Evolutionary conservation across 768 basidiomycete genomes (phyloP), one percentile per base, ranked within the genome.

Genomic region (Grammothele lineata): DNA sequence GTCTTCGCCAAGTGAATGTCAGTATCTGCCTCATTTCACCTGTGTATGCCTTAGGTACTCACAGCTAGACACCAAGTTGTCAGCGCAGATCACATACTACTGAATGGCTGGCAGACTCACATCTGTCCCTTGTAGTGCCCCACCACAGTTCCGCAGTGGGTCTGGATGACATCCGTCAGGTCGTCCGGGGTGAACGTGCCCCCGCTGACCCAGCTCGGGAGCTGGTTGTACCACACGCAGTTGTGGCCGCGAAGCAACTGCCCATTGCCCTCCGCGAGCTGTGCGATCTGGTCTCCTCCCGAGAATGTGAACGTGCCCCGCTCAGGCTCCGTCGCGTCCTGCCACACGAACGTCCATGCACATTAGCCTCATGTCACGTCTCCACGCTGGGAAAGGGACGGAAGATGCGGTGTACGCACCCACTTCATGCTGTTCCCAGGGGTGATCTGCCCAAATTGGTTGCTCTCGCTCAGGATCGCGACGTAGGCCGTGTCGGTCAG

Each of bases 301-400:
- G 66, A 56, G 54, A 75, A 80, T 0, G 71, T 75, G 60, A 76
- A 81, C 2, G 56, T 59, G 18, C 74, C 74, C 18, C 66, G 74
- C 3, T 60, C 57, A 2, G 76, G 76, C 48, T 81, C 78, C 12
- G 76, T 79, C 1, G 74, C 72, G 49, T 77, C 76, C 76, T 78
- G 45, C 3, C n/a, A 9, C n/a, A n/a, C n/a, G 7, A 26, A 26
- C 12, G 9, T 17, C 10, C 19, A 24, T 5, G 7, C 12, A 2
- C 12, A 24, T 39, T 14, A 24, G 12, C 7, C 11, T 40, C 22
- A n/a, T n/a, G n/a, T n/a, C n/a, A n/a, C n/a, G n/a, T n/a, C n/a
- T n/a, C n/a, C n/a, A n/a, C n/a, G n/a, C n/a, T n/a, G n/a, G n/a
- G n/a, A n/a, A n/a, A n/a, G n/a, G n/a, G 38, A 40, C 6, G 9